These are phyloP conservation scores for Hibiscus syriacus DNA, from an alignment of 345 rosid species.

Conservation along the genomic window DNA sequence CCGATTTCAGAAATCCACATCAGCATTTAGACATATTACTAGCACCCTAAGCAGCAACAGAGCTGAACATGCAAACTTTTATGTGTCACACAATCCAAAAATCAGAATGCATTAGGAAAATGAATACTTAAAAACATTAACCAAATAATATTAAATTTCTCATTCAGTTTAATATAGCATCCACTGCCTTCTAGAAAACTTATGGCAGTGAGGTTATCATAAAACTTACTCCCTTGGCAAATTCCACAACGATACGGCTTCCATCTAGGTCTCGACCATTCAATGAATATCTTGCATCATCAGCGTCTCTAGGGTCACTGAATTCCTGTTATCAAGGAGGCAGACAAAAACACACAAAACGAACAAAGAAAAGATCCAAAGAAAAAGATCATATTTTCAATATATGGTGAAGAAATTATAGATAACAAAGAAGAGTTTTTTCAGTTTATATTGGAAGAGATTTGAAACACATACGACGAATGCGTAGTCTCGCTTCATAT, in stretches of 20 bases:
- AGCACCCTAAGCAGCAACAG: background rate
- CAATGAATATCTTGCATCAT: constrained; percentile 61
- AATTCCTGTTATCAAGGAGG: constrained; percentile 42
- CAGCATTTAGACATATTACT: background rate
- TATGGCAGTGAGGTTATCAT: background rate
- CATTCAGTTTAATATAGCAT: no score
- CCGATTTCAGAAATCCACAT: background rate
- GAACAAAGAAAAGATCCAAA: background rate
- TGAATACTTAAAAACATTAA: background rate
- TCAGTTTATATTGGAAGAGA: background rate
- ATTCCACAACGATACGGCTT: constrained; percentile 67
- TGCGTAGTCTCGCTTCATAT: constrained; percentile 93
- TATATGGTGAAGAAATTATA: background rate
- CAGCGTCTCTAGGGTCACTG: constrained; percentile 76
- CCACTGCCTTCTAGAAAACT: background rate
- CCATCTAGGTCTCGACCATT: constrained; percentile 75
- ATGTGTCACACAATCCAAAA: background rate
- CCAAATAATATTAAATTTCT: background rate
- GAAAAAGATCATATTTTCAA: constrained; percentile 23
- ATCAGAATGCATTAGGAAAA: background rate
- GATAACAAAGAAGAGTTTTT: background rate
- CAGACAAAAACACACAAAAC: background rate
- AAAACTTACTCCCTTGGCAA: constrained; percentile 60
- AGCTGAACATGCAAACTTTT: background rate
- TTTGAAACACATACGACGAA: constrained; percentile 60